These are phyloP conservation scores for Fusarium bulbicola DNA, from an alignment of 2,329 filamentous ascomycete species.

Conservation along the genomic window DNA sequence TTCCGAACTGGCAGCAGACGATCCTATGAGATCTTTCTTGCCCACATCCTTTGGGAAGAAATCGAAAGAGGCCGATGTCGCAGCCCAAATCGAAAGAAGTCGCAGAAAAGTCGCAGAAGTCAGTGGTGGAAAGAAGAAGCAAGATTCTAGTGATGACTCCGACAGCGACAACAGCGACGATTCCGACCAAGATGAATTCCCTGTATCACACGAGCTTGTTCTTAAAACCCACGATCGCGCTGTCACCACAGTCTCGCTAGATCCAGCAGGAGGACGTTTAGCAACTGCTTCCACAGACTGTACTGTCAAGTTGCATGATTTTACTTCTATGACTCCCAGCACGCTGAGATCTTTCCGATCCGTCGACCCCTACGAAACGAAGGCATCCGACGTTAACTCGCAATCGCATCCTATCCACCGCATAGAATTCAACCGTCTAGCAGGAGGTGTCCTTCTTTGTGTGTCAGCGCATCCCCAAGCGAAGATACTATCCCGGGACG, in stretches of 20 bases:
- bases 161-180: constrained; percentile 63
- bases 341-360: constrained; percentile 94
- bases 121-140: constrained; percentile 33
- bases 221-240: constrained; percentile 92
- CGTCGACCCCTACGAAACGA: constrained; percentile 84
- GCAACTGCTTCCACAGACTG: constrained; percentile 93
- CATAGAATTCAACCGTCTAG: constrained; percentile 84
- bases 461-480: constrained; percentile 90
- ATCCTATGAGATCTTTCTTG: constrained; percentile 79
- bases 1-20: constrained; percentile 66
- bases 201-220: constrained; percentile 90
- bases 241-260: constrained; percentile 84
- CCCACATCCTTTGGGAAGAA: constrained; percentile 89
- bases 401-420: constrained; percentile 92
- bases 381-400: constrained; percentile 70
- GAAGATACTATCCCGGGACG: constrained; percentile 88
- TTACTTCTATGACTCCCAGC: constrained; percentile 93
- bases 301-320: constrained; percentile 91
- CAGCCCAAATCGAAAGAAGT: constrained; percentile 82
- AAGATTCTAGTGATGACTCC: constrained; percentile 58
- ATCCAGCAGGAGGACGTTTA: constrained; percentile 84
- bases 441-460: constrained; percentile 83
- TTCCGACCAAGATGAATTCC: constrained; percentile 84
- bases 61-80: constrained; percentile 75
- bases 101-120: constrained; percentile 60